A percentile compares a stretch with the other conserved stretches of the same genome.
Conservation (phyloP, 495 filamentous ascomycete genomes). For the Lophiotrema nucula region DNA sequence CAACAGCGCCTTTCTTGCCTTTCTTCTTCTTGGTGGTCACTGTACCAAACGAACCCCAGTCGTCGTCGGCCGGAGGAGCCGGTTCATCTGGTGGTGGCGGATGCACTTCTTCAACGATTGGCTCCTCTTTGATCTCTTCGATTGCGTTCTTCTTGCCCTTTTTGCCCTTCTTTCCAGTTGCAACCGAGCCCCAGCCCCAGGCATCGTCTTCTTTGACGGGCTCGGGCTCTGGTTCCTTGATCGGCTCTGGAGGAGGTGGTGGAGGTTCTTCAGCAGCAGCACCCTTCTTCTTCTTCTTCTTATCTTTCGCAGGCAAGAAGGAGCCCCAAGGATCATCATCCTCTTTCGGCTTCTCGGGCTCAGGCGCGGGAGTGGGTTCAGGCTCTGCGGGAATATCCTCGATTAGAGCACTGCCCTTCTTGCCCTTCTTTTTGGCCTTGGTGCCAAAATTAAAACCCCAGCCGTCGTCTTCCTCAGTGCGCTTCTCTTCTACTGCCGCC, state of each 20-base stretch:
- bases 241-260: constrained; percentile 15
- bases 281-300: constrained; percentile 39
- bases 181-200: constrained; percentile 15
- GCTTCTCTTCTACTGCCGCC: constrained; percentile 22
- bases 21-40: constrained; percentile 19
- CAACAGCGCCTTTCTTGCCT: constrained; percentile 21
- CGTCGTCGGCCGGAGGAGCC: constrained; percentile 7
- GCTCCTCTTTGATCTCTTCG: constrained; percentile 24
- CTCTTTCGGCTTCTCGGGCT: constrained; percentile 24
- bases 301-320: constrained; percentile 18
- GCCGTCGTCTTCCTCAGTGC: constrained; percentile 33
- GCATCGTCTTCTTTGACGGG: constrained; percentile 22
- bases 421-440: constrained; percentile 44
- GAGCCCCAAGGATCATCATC: constrained; percentile 17
- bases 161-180: constrained; percentile 21
- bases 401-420: constrained; percentile 19
- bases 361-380: constrained; percentile 8
- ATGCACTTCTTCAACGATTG: constrained; percentile 28
- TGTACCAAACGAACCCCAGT: constrained; percentile 17
- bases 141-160: constrained; percentile 32
- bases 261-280: constrained; percentile 5
- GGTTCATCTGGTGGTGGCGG: constrained; percentile 18
- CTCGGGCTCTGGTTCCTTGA: constrained; percentile 22
- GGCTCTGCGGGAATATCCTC: constrained; percentile 14
- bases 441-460: constrained; percentile 28